Base-by-base conservation (phyloP, 2,329 filamentous ascomycete genomes). In the Exserohilum turcica region DNA sequence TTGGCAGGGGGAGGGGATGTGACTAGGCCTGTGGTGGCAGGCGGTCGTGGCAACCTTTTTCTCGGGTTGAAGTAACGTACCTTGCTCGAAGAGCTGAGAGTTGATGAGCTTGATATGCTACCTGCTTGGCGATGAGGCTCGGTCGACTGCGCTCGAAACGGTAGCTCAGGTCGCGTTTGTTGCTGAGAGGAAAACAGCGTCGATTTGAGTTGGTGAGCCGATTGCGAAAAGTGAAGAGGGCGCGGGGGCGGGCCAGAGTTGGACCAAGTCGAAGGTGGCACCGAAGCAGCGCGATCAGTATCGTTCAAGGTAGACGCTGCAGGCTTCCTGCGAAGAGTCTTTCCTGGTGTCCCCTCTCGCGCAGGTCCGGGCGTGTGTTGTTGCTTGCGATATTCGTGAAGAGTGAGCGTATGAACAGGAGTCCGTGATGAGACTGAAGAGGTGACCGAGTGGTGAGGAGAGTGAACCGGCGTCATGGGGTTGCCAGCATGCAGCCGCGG, bases 321-420 rank as follows among this genome's bases (percentile, higher is more conserved):
- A n/a, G 72, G 55, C 52, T 73, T 76, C 45, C 74, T 69, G 52
- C 70, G 68, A 32, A 76, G 61, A 16, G 68, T 67, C 53, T 65
- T 74, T 36, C 68, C 67, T n/a, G 60, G 50, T 12, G 70, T 67
- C 10, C 55, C 62, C 12, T 64, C 58, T 32, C 63, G 64, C 35
- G 65, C 60, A n/a, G 36, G 40, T 24, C 40, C 63, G 6, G 74
- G 71, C 40, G 70, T 70, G 32, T 66, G 61, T 44, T 74, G 71
- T 57, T 72, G 72, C 52, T 71, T 73, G 51, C 74, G 72, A 49
- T 76, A 76, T 51, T 75, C 72, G 64, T 74, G 74, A 16, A 76
- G 61, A 18, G 74, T 68, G n/a, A 76, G 62, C 3, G 66, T 61
- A 38, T 73, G 72, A 16, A 71, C 35, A 4, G 71, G 69, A 29